Evolutionary conservation across 805 yeast species (phyloP), one percentile per base, ranked within the genome.

Genomic region (Komagataella pastoris): DNA sequence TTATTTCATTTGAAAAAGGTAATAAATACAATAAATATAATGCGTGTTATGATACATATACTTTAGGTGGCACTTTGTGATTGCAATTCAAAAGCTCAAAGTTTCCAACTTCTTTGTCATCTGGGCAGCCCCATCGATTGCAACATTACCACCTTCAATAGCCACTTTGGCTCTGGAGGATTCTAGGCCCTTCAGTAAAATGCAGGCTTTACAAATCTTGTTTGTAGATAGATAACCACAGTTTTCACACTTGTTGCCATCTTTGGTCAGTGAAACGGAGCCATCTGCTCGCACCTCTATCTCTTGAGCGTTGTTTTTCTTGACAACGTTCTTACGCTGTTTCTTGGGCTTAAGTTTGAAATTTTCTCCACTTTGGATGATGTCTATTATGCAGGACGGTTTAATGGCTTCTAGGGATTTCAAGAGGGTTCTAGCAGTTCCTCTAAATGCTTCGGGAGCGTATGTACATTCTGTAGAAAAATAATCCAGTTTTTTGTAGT

Each of bases 371-470:
- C 96, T 86, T 57, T 86, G 85, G 36, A 93, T 93, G 51, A 93
- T 87, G 67, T 93, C 99, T 64, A 93, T 79, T 52, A 93, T 93
- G 61, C 97, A 85, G 44, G 93, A 82, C 14, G 99, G 97, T 58
- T 97, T 76, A 1, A 90, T 81, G 3, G 91, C 79, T 63, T 93
- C 99, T 46, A 93, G 69, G 56, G 88, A 86, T 67, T 93, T 93
- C 74, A 93, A 81, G 24, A 93, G 72, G 53, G 89, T 88, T 62
- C 99, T 77, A 0, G 99, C 97, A 0, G 98, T 93, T 17, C 99
- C 99, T 57, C 99, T 74, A 61, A 93, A 93, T 0, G 99, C 98
- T 64, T 93, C 99, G 1, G 99, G 98, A 0, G 99, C 96, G 69
- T 93, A 93, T 0, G 97, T 84, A 65, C 99, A 93, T 62, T 93